These are phyloP conservation scores for Ascochyta fabae DNA, from an alignment of 2,329 filamentous ascomycete genomes.

Conservation along the genomic window DNA sequence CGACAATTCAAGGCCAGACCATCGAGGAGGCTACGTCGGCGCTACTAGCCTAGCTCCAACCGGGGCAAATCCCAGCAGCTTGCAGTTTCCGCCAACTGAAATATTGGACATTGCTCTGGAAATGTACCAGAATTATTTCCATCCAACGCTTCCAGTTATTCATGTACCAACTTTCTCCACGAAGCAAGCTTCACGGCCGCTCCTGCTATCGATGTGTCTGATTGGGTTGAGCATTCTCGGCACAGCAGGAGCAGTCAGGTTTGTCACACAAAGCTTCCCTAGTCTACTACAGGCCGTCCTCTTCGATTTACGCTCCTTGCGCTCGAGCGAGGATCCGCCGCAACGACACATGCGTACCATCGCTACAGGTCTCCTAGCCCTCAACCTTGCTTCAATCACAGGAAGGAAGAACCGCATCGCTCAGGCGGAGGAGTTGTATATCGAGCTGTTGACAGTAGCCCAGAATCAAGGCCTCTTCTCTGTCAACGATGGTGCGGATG, in stretches of 20 bases:
- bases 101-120: slow-evolving; percentile 62
- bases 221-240: slow-evolving; percentile 60
- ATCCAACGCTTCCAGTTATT: slow-evolving; percentile 60
- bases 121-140: slow-evolving; percentile 61
- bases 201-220: slow-evolving; percentile 61
- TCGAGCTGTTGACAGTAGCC: slow-evolving; percentile 56
- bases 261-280: slow-evolving; percentile 56
- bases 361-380: slow-evolving; percentile 56
- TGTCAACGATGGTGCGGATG: slow-evolving; percentile 49
- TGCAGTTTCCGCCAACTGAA: slow-evolving; percentile 57
- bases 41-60: slow-evolving; percentile 39
- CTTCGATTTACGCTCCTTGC: slow-evolving; percentile 52
- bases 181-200: slow-evolving; percentile 54
- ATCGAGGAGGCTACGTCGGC: slow-evolving; percentile 41
- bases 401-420: slow-evolving; percentile 54
- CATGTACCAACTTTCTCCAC: slow-evolving; percentile 61
- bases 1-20: slow-evolving; percentile 30
- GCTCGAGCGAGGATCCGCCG: slow-evolving; percentile 49
- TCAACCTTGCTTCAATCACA: slow-evolving; percentile 58
- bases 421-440: slow-evolving; percentile 59
- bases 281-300: slow-evolving; percentile 50
- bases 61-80: slow-evolving; percentile 36
- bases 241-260: slow-evolving; percentile 59
- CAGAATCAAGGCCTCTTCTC: slow-evolving; percentile 60
- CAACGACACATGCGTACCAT: slow-evolving; percentile 55